Evolutionary conservation across 1,284 basidiomycete species (phyloP).

Genomic region (Naganishia sp.): DNA sequence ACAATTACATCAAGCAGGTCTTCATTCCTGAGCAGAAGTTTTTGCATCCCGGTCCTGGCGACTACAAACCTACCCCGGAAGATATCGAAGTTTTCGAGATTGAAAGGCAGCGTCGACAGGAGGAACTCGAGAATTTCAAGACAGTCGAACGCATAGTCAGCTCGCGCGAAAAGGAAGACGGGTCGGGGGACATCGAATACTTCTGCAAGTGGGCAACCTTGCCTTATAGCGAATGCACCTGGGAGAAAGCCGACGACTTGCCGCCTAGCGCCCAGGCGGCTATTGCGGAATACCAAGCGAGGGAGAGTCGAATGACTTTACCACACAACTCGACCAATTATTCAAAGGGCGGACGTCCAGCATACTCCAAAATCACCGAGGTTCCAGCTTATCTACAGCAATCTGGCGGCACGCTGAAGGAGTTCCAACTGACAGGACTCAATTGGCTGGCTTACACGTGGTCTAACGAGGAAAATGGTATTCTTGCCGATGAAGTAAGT

Average conservation of each 20-base stretch:
- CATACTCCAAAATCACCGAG: conserved; percentile 80
- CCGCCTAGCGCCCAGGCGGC: conserved; percentile 63
- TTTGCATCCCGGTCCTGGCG: conserved; percentile 56
- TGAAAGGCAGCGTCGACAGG: conserved; percentile 84
- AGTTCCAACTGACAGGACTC: conserved; percentile 96
- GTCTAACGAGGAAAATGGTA: conserved; percentile 93
- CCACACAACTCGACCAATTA: conserved; percentile 83
- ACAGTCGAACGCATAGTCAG: conserved; percentile 89
- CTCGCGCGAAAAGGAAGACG: conserved; percentile 67
- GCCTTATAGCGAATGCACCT: conserved; percentile 93
- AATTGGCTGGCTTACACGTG: conserved; percentile 98
- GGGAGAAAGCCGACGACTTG: conserved; percentile 85
- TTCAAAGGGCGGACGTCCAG: conserved; percentile 68
- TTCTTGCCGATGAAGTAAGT: conserved; percentile 83
- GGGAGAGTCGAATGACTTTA: conserved; percentile 77
- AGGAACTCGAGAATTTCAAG: conserved; percentile 87
- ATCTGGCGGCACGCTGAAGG: conserved; percentile 85
- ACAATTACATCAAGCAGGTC: conserved; percentile 93
- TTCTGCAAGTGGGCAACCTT: conserved; percentile 97
- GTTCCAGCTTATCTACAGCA: conserved; percentile 83
- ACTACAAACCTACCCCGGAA: conserved; percentile 74
- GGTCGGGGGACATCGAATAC: conserved; percentile 73
- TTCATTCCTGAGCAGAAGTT: conserved; percentile 70
- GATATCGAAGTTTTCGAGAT: conserved; percentile 86
- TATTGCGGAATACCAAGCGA: conserved; percentile 76